A percentile compares a stretch with the other conserved stretches of the same genome.
phyloP scores from a whole-genome alignment of 2,329 filamentous ascomycete genomes.

The Fusarium sp. region DNA sequence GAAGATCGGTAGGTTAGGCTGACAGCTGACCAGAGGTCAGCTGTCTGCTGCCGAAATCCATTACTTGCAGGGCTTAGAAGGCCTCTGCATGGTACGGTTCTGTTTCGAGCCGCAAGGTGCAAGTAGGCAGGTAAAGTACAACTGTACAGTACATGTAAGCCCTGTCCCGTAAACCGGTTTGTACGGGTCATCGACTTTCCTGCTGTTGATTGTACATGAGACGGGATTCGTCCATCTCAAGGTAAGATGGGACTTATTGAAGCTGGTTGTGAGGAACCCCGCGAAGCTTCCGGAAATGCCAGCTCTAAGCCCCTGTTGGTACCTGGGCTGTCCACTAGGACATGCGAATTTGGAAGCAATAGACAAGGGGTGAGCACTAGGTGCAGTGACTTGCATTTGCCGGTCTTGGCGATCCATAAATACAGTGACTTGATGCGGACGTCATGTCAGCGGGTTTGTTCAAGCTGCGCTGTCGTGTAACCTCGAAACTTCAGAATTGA shows the following conservation, averaged over 20 bases:
- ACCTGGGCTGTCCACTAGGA: slow-evolving; percentile 26
- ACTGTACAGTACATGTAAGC: slow-evolving; percentile 7
- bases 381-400: slow-evolving; percentile 38
- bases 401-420: slow-evolving; percentile 34
- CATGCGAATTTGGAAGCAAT: slow-evolving; percentile 20
- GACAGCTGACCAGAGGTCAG: slow-evolving; percentile 14
- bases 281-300: slow-evolving; percentile 29
- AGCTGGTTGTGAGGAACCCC: slow-evolving; percentile 18
- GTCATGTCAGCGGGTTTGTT: slow-evolving; percentile 37
- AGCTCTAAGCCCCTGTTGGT: slow-evolving; percentile 16
- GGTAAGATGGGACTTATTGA: slow-evolving; percentile 36
- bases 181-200: slow-evolving; percentile 42
- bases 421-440: slow-evolving; percentile 45
- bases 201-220: slow-evolving; percentile 20
- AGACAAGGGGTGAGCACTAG: slow-evolving; percentile 32
- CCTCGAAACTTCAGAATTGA: slow-evolving; percentile 15
- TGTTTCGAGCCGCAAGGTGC: slow-evolving; percentile 14
- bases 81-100: slow-evolving; percentile 1
- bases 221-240: slow-evolving; percentile 37
- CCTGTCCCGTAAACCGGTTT: slow-evolving; percentile 29
- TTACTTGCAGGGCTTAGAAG: slow-evolving; percentile 11
- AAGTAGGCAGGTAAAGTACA: not conserved
- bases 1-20: slow-evolving; percentile 30
- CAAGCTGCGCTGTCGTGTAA: slow-evolving; percentile 20
- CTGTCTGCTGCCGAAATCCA: not conserved